Evolutionary conservation across 75 land plant genomes (phyloP), one percentile per base, ranked within the genome.

Genomic region (Ceratopteris richardii): DNA sequence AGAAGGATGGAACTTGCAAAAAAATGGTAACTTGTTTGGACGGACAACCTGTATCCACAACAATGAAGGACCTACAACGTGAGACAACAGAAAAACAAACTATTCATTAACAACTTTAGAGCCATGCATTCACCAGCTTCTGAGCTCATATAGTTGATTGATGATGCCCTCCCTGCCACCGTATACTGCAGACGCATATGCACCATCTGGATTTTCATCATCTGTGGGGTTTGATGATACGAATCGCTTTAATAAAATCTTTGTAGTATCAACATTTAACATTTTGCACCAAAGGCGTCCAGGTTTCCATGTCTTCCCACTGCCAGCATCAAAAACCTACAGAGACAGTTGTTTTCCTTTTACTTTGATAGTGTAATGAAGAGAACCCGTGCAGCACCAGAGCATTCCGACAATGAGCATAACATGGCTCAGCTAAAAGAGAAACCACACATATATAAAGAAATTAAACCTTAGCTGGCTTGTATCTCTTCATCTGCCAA

Each of bases 1-100:
- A 89, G 44, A 29, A 93, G 67, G 22, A 93, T 58, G 1, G 98
- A 93, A 21, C 82, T 65, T 37, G 98, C 82, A 62, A 68, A 69
- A 56, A 93, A 93, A 61, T 89, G 96, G 58, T 63, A 89, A 16
- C 36, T 43, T 4, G 80, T 88, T 58, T 93, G 98, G 25, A 75
- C 65, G 70, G 85, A 90, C 62, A 93, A 86, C 80, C 80, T 77
- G 77, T 48, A 55, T 17, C 14, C 31, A 61, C 27, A 61, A 44
- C 21, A 29, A 18, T n/a, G n/a, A n/a, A n/a, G n/a, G n/a, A n/a
- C n/a, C n/a, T n/a, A n/a, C 14, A 58, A 33, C 20, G 19, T 33
- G 19, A 7, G 28, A 58, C 10, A 58, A 22, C 30, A 61, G 19
- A 39, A 23, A 56, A 56, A 12, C 24, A 21, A 65, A 25, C 59